A percentile compares a stretch with the other conserved stretches of the same genome.
Evolutionary conservation across 208 protist species (phyloP).

Genomic region (Kentomonas sorsogonicus): DNA sequence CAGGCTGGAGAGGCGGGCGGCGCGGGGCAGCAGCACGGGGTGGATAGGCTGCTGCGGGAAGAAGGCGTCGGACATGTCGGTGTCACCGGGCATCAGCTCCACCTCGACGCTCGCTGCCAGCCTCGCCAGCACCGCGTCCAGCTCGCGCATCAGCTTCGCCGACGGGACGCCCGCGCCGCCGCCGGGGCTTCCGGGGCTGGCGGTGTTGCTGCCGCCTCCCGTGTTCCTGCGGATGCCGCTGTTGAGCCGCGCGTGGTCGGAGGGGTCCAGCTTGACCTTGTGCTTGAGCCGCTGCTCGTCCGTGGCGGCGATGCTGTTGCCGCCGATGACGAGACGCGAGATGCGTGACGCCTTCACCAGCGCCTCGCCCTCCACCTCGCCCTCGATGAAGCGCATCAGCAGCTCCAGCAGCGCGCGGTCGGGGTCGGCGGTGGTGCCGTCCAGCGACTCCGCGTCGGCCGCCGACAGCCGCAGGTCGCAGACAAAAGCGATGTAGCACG

Average conservation of each 20-base stretch:
- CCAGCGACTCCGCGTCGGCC: constrained; percentile 2
- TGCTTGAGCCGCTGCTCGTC: constrained; percentile 81
- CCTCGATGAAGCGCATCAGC: constrained; percentile 75
- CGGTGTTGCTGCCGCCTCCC: constrained; percentile 5
- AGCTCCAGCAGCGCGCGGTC: constrained; percentile 52
- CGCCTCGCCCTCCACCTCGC: constrained; percentile 42
- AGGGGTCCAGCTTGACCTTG: constrained; percentile 82
- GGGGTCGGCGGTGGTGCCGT: constrained; percentile 11
- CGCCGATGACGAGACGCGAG: constrained; percentile 74
- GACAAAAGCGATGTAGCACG: constrained; percentile 83
- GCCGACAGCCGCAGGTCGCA: constrained; percentile 52
- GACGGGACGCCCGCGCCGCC: constrained; percentile 33
- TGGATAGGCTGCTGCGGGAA: constrained; percentile 91
- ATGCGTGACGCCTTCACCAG: constrained; percentile 38
- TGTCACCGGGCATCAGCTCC: constrained; percentile 87
- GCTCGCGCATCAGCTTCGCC: constrained; percentile 56
- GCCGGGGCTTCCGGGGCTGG: constrained; percentile 9
- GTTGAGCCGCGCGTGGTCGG: constrained; percentile 70
- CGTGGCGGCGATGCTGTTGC: constrained; percentile 83
- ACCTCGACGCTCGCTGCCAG: constrained; percentile 72
- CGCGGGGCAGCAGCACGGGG: constrained; percentile 71
- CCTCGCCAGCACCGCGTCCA: constrained; percentile 64
- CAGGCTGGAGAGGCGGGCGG: constrained; percentile 57
- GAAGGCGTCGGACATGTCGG: constrained; percentile 88
- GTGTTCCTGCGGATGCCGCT: constrained; percentile 31